Conservation (phyloP, 1,139 yeast species). For the Sugiyamaella neomexicana region DNA sequence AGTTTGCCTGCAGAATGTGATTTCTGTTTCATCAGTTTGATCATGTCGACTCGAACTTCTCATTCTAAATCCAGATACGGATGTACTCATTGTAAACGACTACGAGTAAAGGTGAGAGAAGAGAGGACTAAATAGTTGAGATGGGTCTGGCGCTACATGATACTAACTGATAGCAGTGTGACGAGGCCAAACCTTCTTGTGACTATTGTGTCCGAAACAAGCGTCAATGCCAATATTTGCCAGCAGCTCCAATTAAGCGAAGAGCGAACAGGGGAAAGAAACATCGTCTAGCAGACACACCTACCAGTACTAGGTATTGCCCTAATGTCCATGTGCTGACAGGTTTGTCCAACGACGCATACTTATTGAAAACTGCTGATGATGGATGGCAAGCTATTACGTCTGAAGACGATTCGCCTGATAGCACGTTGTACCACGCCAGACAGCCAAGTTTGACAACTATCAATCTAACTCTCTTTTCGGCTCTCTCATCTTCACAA, state of each 20-base stretch:
- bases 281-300: background rate
- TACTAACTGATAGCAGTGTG: constrained; percentile 10
- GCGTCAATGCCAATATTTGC: constrained; percentile 12
- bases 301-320: too few species aligned
- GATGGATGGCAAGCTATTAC: too few species aligned
- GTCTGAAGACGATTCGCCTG: too few species aligned
- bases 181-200: constrained; percentile 17
- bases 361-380: too few species aligned
- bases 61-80: constrained; percentile 20
- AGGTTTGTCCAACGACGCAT: too few species aligned
- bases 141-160: background rate
- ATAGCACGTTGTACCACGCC: too few species aligned
- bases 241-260: constrained; percentile 6
- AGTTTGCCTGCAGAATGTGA: too few species aligned
- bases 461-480: background rate
- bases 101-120: constrained; percentile 21
- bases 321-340: too few species aligned
- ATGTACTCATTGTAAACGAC: constrained; percentile 22
- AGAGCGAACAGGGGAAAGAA: background rate
- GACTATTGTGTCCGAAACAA: constrained; percentile 16
- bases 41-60: constrained; percentile 13
- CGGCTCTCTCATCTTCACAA: background rate
- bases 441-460: background rate
- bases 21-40: background rate
- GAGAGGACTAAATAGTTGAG: too few species aligned